Percentiles rank a stretch among this genome's conserved stretches.
Evolutionary conservation across 345 rosid genomes (phyloP).

Genomic region (Citrus mangshanensis): DNA sequence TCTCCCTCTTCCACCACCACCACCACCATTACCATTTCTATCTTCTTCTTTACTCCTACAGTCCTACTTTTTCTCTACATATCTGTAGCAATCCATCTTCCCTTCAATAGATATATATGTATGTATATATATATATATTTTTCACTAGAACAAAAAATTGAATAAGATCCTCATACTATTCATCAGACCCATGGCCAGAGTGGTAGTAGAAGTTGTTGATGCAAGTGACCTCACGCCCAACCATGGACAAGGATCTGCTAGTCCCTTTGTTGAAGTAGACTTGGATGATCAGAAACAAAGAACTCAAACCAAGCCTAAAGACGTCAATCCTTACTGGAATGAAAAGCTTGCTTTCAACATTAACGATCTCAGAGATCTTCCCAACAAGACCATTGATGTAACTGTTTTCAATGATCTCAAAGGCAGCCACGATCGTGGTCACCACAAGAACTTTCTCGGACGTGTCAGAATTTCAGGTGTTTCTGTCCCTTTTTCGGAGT

Average conservation of each 20-base stretch:
- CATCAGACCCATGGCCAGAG: constrained; percentile 47
- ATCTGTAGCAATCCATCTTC: background rate
- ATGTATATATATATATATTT: too few species aligned
- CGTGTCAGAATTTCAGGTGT: constrained; percentile 71
- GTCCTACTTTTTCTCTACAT: constrained; percentile 19
- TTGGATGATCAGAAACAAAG: constrained; percentile 55
- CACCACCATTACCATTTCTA: background rate
- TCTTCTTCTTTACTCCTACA: constrained; percentile 25
- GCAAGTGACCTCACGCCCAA: constrained; percentile 82
- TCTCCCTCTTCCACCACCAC: background rate
- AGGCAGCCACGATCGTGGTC: constrained; percentile 25
- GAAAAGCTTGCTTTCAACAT: constrained; percentile 59
- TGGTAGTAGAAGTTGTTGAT: constrained; percentile 68
- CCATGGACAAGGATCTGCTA: constrained; percentile 81
- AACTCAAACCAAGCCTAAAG: constrained; percentile 60
- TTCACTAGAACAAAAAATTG: too few species aligned
- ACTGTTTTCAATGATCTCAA: constrained; percentile 53
- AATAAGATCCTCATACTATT: background rate
- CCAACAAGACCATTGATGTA: constrained; percentile 46
- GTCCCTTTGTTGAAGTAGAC: constrained; percentile 65
- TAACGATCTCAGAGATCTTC: constrained; percentile 37
- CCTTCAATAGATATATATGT: too few species aligned
- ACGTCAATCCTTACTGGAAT: constrained; percentile 77
- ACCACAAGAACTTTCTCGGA: constrained; percentile 67
- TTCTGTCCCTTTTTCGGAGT: constrained; percentile 53